Evolutionary conservation across 2,329 filamentous ascomycete species (phyloP), one percentile per base, ranked within the genome.

Genomic region (Calonectria leucothoes): DNA sequence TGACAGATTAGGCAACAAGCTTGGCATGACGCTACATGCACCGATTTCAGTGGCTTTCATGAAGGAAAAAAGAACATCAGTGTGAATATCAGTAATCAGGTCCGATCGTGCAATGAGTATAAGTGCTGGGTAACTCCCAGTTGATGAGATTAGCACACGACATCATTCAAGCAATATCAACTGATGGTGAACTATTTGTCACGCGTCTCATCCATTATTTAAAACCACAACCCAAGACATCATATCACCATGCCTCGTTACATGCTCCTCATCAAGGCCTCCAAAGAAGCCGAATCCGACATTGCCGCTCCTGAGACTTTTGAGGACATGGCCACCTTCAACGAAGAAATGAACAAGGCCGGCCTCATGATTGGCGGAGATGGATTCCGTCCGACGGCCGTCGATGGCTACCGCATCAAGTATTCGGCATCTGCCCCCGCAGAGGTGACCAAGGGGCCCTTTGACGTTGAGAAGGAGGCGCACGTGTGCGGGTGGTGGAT

Each of bases 401-500:
- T 71, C 11, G 77, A 80, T 23, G 75, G 80, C 65, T 82, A 80
- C 51, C 80, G 80, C 31, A 57, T 83, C 59, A 76, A 69, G 4
- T 84, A 81, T 66, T 76, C 75, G 12, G 59, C 71, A 12, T 72
- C 69, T 2, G 72, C 70, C 10, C 73, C 76, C 2, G 59, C 79
- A 3, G 69, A 77, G 42, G 77, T 80, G 4, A 75, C 69, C n/a
- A 75, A 76, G 20, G 82, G 82, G 1, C 82, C 82, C 0, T 83
- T 83, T 64, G 77, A 82, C 29, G 69, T 82, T 23, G 69, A 75
- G 27, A 69, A 69, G n/a, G 77, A 81, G 66, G 59, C 66, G 2
- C 77, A 82, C 23, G 75, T 83, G 3, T 82, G 78, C 15, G 82
- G 81, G 0, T 83, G 77, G 79, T 84, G 82, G 82, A 76, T 84